Conservation (phyloP, 192 early-diverging fungal species). For the Ambispora gerdemannii region DNA sequence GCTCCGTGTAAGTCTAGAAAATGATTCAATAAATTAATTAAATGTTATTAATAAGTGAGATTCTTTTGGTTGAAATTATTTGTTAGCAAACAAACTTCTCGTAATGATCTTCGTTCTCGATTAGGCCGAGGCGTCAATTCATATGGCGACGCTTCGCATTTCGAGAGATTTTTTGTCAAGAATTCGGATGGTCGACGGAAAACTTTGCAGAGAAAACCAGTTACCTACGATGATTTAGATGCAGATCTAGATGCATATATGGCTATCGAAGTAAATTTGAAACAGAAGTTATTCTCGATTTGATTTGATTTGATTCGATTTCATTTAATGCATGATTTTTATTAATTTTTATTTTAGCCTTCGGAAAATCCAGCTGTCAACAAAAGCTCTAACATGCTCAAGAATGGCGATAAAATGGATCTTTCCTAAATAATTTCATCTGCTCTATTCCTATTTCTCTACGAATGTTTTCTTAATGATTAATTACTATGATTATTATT, state of each 20-base stretch:
- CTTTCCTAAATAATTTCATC: background rate
- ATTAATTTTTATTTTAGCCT: background rate
- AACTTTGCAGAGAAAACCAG: conserved; percentile 3
- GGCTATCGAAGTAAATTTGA: conserved; percentile 9
- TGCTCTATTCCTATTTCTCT: too few species aligned
- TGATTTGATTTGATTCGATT: background rate
- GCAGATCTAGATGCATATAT: conserved; percentile 32
- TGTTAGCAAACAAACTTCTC: background rate
- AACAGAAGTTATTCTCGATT: too few species aligned
- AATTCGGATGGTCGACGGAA: conserved; percentile 9
- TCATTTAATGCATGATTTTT: background rate
- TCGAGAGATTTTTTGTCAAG: background rate
- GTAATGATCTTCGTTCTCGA: conserved; percentile 11
- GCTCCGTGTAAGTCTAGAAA: conserved; percentile 12
- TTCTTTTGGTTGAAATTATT: background rate
- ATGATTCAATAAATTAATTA: too few species aligned
- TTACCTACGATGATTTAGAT: conserved; percentile 28
- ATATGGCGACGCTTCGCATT: background rate
- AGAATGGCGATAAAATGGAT: background rate
- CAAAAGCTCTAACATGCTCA: background rate
- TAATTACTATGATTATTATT: too few species aligned
- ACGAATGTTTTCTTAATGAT: too few species aligned
- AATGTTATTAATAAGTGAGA: too few species aligned
- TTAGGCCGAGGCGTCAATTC: background rate
- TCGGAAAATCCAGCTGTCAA: background rate